Base-by-base conservation (phyloP, 2,329 filamentous ascomycete genomes). In the Fusarium xylarioides region DNA sequence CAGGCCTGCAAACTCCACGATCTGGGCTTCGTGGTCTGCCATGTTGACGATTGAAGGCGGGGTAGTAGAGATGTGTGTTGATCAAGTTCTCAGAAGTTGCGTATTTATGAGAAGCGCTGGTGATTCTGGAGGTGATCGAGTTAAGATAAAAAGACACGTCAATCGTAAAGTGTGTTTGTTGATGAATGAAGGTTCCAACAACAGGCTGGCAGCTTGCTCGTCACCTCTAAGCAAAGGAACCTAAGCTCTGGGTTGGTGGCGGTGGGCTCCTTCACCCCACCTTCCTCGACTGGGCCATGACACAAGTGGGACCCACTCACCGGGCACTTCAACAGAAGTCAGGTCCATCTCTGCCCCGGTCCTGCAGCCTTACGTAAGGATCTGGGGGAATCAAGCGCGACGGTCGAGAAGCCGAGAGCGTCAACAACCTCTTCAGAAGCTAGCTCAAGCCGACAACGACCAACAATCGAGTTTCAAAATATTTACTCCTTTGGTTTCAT, bases 21-120 rank as follows among this genome's bases (percentile, higher is more conserved):
- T 71, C 73, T 78, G 75, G 53, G 58, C 58, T 60, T 79, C 76
- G 49, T 70, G 65, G 63, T 79, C 79, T 63, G 80, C 79, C 80
- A 81, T 81, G 32, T 59, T 78, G 73, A 66, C 40, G 42, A 32
- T 56, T 63, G 65, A 53, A 72, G 73, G 76, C 70, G 76, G 76
- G 74, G 75, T 76, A 75, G 57, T 52, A 61, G 38, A 44, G 9
- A 46, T 50, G 34, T n/a, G 26, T 23, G 18, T 11, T 21, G 35
- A 47, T 52, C 28, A 32, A 37, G 21, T 40, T 46, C 30, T 50
- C 18, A 16, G 7, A 42, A 14, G 47, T 28, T 15, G 19, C 11
- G 5, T 15, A 8, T 7, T 15, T 9, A 11, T 23, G 12, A 11
- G 40, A 7, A 11, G 28, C 10, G n/a, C 9, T 28, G 18, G 19